Evolutionary conservation across 2,329 filamentous ascomycete genomes (phyloP), one percentile per base, ranked within the genome.

Genomic region (Alternaria sp.): DNA sequence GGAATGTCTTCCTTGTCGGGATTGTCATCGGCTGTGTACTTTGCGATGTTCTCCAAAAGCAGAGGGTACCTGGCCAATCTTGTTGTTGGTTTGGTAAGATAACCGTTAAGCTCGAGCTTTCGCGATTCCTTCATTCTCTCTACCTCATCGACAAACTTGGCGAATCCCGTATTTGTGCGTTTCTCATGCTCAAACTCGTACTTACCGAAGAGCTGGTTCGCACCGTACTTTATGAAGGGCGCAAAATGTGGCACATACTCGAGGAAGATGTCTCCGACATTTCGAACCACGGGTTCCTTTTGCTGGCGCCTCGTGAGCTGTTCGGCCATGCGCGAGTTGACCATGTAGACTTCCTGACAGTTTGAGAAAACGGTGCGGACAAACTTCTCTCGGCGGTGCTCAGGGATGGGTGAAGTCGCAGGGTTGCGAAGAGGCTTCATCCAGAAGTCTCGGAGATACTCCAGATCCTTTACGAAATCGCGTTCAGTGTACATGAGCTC

Each of bases 401-500:
- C 89, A 6, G 96, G 95, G 67, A 99, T 96, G 0, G 94, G 95
- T 5, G 95, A 97, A 15, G 87, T 84, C 11, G 82, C 80, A 18
- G 87, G 86, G 60, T 87, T 87, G 54, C 94, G 89, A 61, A 99
- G 83, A 10, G 96, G 96, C 71, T 96, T 88, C 83, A 99, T 97
- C 96, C 96, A 99, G 84, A 98, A 99, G 83, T 99, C 96, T 65
- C 96, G 89, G 28, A 99, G 85, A 77, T 99, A 99, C 81, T 99
- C 96, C 73, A 99, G 85, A 80, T 99, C 96, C 84, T 99, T 99
- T 78, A 99, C 96, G 74, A 99, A 99, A 82, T 99, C 96, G 71
- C 96, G 89, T 80, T 99, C 96, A 0, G 96, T 99, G 82, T 99
- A 99, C 89, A 96, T 97, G 66, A 98, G 90, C 79, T 99, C 96